Evolutionary conservation across 169 alveolate species (phyloP).

Genomic region (Plasmodium knowlesi): DNA sequence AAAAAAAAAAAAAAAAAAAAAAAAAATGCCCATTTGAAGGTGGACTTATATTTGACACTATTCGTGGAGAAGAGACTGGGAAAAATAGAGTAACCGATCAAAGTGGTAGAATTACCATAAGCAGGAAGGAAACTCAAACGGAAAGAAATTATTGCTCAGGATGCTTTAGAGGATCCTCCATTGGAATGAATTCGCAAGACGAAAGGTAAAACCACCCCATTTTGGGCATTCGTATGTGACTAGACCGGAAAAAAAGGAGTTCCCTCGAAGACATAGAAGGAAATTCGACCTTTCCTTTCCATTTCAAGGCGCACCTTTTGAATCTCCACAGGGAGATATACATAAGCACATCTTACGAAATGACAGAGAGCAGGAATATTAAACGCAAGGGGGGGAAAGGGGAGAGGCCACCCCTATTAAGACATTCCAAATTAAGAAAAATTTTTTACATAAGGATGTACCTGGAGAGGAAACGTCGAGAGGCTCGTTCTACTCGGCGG

Average conservation of each 20-base stretch:
- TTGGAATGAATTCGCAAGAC: neutral
- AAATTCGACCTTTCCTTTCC: neutral
- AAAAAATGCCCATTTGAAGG: neutral
- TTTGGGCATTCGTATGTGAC: neutral
- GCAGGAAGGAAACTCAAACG: too few relatives aligned
- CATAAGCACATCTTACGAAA: neutral
- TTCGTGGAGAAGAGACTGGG: neutral
- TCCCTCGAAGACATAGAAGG: neutral
- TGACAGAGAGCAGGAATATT: neutral
- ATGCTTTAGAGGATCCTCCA: neutral
- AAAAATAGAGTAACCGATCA: neutral
- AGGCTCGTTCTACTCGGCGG: neutral
- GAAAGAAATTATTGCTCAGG: neutral
- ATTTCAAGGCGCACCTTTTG: neutral
- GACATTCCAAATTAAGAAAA: neutral
- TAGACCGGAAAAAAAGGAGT: neutral
- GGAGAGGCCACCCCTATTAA: neutral
- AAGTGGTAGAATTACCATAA: neutral
- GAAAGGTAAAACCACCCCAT: neutral
- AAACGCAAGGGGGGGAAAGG: neutral
- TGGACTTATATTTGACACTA: neutral
- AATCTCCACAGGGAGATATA: neutral
- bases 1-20: too few relatives aligned
- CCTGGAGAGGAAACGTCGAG: neutral
- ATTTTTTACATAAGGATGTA: slow-evolving; percentile 19